Base-by-base conservation (phyloP, 345 rosid genomes). In the Bruguiera gymnorhiza region DNA sequence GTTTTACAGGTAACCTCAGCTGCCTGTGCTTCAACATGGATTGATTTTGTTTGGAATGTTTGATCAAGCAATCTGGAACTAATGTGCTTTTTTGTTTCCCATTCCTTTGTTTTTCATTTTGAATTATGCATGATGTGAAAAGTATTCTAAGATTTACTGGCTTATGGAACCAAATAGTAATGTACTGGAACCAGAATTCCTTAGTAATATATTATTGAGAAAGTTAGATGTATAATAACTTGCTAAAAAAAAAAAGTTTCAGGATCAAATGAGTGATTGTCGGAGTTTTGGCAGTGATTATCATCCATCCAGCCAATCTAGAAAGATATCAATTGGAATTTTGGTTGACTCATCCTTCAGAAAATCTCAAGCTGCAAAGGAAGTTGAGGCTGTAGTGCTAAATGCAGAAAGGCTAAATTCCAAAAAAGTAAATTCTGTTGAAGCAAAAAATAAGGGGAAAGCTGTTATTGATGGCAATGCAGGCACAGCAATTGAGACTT, bases 271-370 rank as follows among this genome's bases (percentile, higher is more conserved):
- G 88, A 85, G 80, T 43, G 84, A 81, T 15, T 70, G 73, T 64
- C 87, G 83, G 52, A 92, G 91, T 76, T 78, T 78, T 66, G 90
- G 88, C 69, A 84, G 88, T 74, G 74, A 75, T 75, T 80, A 59
- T 71, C 81, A 57, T 72, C 89, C 81, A 26, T 83, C 86, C 61
- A 90, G 93, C 78, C 97, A 90, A 63, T 75, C 86, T 34, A 86
- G 92, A 73, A 95, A 95, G 86, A 82, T 90, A 31, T 92, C 97
- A 27, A 85, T 95, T 36, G 99, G 99, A 78, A 81, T 95, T 70
- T 65, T 77, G 78, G 75, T 72, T 10, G 92, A 86, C 73, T 73
- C 91, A 61, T 75, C 55, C 18, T 36, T 75, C 80, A 29, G 83
- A 82, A 79, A 79, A 62, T 63, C 62, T 62, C 79, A 48, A 79